phyloP scores from a whole-genome alignment of 2,329 filamentous ascomycete genomes.

The Neocucurbitaria cava region DNA sequence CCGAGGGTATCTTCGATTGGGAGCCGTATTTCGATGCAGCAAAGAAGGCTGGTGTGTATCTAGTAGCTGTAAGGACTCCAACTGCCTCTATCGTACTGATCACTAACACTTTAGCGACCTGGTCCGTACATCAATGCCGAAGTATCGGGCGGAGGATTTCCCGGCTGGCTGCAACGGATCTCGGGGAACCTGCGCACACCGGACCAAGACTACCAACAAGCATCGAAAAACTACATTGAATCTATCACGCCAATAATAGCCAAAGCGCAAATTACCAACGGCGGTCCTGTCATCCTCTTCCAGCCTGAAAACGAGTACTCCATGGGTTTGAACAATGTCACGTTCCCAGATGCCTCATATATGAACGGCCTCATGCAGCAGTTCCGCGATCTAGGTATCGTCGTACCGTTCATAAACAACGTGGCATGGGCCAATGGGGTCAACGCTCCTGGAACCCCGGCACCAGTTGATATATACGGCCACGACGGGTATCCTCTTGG shows the following conservation, averaged over 20 bases:
- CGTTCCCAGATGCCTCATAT: slow-evolving; percentile 70
- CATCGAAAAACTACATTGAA: slow-evolving; percentile 63
- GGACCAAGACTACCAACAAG: slow-evolving; percentile 65
- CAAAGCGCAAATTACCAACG: slow-evolving; percentile 78
- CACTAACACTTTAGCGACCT: slow-evolving; percentile 46
- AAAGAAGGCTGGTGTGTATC: slow-evolving; percentile 72
- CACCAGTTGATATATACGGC: slow-evolving; percentile 68
- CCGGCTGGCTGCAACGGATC: slow-evolving; percentile 75
- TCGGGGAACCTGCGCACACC: slow-evolving; percentile 68
- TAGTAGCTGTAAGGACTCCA: slow-evolving; percentile 62
- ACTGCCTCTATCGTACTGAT: background rate
- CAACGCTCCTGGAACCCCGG: slow-evolving; percentile 66
- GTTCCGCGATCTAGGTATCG: slow-evolving; percentile 69
- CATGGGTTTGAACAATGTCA: slow-evolving; percentile 52
- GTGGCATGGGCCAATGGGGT: slow-evolving; percentile 66
- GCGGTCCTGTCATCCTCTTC: slow-evolving; percentile 76
- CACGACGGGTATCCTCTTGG: slow-evolving; percentile 69
- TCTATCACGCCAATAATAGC: slow-evolving; percentile 72
- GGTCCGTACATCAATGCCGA: slow-evolving; percentile 82
- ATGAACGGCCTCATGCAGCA: slow-evolving; percentile 74
- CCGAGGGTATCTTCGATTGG: slow-evolving; percentile 74
- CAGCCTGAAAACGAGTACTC: slow-evolving; percentile 84
- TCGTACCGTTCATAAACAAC: slow-evolving; percentile 76
- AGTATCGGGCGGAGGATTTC: slow-evolving; percentile 75
- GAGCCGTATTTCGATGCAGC: slow-evolving; percentile 79